These are phyloP conservation scores for Hypomyces perniciosus DNA, from an alignment of 2,329 filamentous ascomycete species.

Conservation along the genomic window DNA sequence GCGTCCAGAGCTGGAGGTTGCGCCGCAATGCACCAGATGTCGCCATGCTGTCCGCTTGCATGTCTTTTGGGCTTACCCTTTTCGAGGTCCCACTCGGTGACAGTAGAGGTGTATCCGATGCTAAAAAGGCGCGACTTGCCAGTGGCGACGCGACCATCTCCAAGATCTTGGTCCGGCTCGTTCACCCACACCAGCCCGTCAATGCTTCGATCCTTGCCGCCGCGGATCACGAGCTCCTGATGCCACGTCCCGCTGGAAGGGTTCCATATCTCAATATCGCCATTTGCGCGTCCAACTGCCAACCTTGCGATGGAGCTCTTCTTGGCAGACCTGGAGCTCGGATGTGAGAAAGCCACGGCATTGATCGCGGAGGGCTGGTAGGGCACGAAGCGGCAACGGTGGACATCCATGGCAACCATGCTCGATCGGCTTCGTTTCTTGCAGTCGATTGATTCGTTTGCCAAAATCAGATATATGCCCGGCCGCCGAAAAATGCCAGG, in stretches of 20 bases:
- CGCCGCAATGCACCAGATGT: constrained; percentile 92
- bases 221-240: constrained; percentile 80
- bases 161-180: constrained; percentile 67
- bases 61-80: constrained; percentile 72
- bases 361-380: constrained; percentile 92
- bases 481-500: constrained; percentile 13
- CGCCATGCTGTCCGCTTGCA: constrained; percentile 86
- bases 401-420: constrained; percentile 70
- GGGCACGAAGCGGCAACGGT: constrained; percentile 92
- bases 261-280: constrained; percentile 98
- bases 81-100: constrained; percentile 92
- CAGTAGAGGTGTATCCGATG: constrained; percentile 84
- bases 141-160: constrained; percentile 53
- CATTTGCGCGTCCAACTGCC: constrained; percentile 86
- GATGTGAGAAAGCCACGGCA: constrained; percentile 86
- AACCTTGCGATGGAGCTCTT: constrained; percentile 59
- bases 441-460: background rate
- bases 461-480: constrained; percentile 1
- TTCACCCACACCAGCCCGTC: constrained; percentile 91
- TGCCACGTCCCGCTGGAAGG: constrained; percentile 76
- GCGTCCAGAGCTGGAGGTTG: constrained; percentile 53
- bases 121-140: constrained; percentile 87
- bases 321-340: constrained; percentile 42
- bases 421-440: constrained; percentile 7
- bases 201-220: constrained; percentile 78